Conservation (phyloP, 352 stramenopile species). For the Phytopythium ostracodes region DNA sequence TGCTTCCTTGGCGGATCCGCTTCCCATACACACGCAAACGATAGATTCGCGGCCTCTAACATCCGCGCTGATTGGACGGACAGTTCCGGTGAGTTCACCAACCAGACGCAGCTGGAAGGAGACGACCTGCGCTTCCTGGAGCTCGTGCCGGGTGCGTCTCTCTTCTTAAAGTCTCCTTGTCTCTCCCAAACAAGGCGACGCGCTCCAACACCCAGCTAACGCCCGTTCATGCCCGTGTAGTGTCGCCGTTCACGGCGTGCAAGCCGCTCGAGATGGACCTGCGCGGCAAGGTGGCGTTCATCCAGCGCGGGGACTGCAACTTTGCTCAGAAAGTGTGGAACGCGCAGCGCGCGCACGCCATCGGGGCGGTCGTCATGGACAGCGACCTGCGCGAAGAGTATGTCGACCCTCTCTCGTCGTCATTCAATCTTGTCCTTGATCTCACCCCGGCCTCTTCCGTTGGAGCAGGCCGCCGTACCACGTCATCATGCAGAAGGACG, state of each 20-base stretch:
- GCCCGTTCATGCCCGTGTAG: slow-evolving; percentile 11
- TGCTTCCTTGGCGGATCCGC: too few relatives aligned
- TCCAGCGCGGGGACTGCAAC: slow-evolving; percentile 71
- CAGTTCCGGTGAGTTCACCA: slow-evolving; percentile 74
- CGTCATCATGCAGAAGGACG: slow-evolving; percentile 85
- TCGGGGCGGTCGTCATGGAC: slow-evolving; percentile 77
- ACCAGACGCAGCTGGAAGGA: slow-evolving; percentile 38
- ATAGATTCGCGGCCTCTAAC: too few relatives aligned
- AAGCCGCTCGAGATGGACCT: slow-evolving; percentile 47
- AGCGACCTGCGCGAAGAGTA: slow-evolving; percentile 51
- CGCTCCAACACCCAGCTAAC: too few relatives aligned
- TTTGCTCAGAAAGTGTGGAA: slow-evolving; percentile 58
- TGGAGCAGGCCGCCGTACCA: slow-evolving; percentile 52
- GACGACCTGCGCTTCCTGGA: slow-evolving; percentile 24
- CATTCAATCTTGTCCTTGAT: not conserved
- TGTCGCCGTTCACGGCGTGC: slow-evolving; percentile 59
- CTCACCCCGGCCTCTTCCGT: not conserved
- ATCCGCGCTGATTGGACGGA: not conserved
- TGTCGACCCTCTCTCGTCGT: slow-evolving; percentile 8
- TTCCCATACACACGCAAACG: too few relatives aligned
- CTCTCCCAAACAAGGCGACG: too few relatives aligned
- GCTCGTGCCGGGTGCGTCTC: slow-evolving; percentile 54
- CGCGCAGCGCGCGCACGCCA: slow-evolving; percentile 56
- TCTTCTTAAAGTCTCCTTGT: too few relatives aligned
- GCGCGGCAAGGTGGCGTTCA: slow-evolving; percentile 60